Base-by-base conservation (phyloP, 2,329 filamentous ascomycete species). In the Hypoxylon sp. region DNA sequence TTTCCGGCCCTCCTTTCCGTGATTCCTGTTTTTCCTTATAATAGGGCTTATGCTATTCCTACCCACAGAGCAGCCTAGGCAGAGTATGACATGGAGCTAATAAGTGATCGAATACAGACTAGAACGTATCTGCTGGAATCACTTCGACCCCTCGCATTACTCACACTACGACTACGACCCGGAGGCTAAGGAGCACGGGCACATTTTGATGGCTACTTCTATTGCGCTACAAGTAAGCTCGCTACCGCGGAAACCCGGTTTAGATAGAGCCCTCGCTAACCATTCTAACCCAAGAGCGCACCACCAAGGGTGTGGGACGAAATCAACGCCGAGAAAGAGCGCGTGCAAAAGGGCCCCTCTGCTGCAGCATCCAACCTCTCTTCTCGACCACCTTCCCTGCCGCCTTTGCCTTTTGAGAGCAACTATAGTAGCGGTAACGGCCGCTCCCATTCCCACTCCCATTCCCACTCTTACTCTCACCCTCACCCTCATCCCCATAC, bases 121-220 rank as follows among this genome's bases (percentile, higher is more conserved):
- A 55, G 85, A 87, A 70, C 84, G 85, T 69, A 80, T 84, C 45
- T 87, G 84, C 77, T 85, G 84, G 82, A 75, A 83, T 62, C 84
- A 86, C 72, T 84, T 84, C 72, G 75, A 78, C 68, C 73, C 79
- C 5, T 78, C 80, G 21, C 79, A 82, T 70, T 83, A 80, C 73
- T 74, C 75, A 10, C 78, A 80, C 60, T 55, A 72, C 38, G 69
- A 79, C 60, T 71, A 74, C 48, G 72, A 74, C 46, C 74, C 78
- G 9, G 70, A 56, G 43, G 64, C 28, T 17, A 52, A 60, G 5
- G 69, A 74, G 14, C 72, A 72, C 64, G 76, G 75, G 0, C 76
- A 78, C 72, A 46, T 71, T 14, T 69, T 78, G 38, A 77, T 75
- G 73, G 75, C 74, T 1, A 74, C 70, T 28, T 55, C 74, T 2